These are phyloP conservation scores for Boletus vinaceobasis DNA, from an alignment of 768 basidiomycete genomes.

Conservation along the genomic window DNA sequence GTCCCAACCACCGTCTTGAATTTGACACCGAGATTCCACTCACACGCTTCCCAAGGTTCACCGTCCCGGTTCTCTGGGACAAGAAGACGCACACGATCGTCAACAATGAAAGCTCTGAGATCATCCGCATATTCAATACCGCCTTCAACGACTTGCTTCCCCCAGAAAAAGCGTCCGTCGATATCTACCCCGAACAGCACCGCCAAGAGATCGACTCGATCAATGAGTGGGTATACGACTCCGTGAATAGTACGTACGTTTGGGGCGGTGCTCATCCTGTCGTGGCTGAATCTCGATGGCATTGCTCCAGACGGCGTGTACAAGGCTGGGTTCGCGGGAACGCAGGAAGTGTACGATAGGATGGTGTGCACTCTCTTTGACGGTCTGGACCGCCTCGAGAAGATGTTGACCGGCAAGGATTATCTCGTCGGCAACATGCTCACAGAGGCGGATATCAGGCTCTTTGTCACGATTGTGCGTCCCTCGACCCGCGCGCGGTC, in stretches of 20 bases:
- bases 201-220: slow-evolving; percentile 76
- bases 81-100: slow-evolving; percentile 84
- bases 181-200: slow-evolving; percentile 76
- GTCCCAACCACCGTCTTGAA: neutral
- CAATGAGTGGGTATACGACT: slow-evolving; percentile 84
- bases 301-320: slow-evolving; percentile 73
- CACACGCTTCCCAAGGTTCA: slow-evolving; percentile 49
- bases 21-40: neutral
- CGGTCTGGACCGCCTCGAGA: slow-evolving; percentile 79
- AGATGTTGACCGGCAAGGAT: slow-evolving; percentile 69
- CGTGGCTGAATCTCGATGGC: neutral
- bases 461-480: slow-evolving; percentile 89
- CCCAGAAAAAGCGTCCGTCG: slow-evolving; percentile 57
- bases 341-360: slow-evolving; percentile 75
- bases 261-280: neutral
- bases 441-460: slow-evolving; percentile 81
- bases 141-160: slow-evolving; percentile 76
- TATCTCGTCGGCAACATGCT: slow-evolving; percentile 81
- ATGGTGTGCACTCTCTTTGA: slow-evolving; percentile 74
- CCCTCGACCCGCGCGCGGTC: neutral
- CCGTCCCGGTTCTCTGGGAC: slow-evolving; percentile 92
- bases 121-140: slow-evolving; percentile 90
- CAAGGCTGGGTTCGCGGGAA: slow-evolving; percentile 81
- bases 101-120: slow-evolving; percentile 94
- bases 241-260: slow-evolving; percentile 67